phyloP scores from a whole-genome alignment of 1,139 yeast genomes.

The Yamadazyma mexicana region DNA sequence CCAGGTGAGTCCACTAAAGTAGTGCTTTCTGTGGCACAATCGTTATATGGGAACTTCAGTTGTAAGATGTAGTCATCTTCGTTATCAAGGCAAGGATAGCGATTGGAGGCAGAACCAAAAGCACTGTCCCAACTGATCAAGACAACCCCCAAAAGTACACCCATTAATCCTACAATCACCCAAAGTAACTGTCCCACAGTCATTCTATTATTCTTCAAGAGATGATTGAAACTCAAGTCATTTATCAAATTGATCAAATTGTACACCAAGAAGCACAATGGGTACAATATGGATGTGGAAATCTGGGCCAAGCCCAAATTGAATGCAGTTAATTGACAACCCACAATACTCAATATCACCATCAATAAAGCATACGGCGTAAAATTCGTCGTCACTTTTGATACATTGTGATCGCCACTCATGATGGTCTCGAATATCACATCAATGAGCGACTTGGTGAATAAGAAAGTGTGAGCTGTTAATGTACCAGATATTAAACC shows the following conservation, averaged over 20 bases:
- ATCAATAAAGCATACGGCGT: conserved; percentile 53
- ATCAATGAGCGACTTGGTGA: conserved; percentile 84
- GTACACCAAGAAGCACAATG: conserved; percentile 82
- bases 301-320: conserved; percentile 72
- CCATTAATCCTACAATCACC: conserved; percentile 39
- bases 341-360: conserved; percentile 66
- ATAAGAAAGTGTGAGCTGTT: conserved; percentile 81
- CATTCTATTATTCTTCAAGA: conserved; percentile 30
- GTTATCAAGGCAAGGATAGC: conserved; percentile 4
- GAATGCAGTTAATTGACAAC: conserved; percentile 69
- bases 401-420: conserved; percentile 26
- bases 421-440: conserved; percentile 51
- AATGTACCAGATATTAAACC: conserved; percentile 77
- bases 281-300: conserved; percentile 79
- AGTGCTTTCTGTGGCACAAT: conserved; percentile 10
- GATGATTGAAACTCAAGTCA: conserved; percentile 57
- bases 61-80: conserved; percentile 21
- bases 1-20: conserved; percentile 7
- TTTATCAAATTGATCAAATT: conserved; percentile 73
- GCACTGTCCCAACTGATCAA: conserved; percentile 48
- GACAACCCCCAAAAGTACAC: conserved; percentile 43
- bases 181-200: conserved; percentile 30
- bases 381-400: conserved; percentile 22
- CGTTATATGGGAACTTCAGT: conserved; percentile 24
- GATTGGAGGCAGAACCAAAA: conserved; percentile 16